phyloP scores from a whole-genome alignment of 306 rosid species.

The Ormosia emarginata region DNA sequence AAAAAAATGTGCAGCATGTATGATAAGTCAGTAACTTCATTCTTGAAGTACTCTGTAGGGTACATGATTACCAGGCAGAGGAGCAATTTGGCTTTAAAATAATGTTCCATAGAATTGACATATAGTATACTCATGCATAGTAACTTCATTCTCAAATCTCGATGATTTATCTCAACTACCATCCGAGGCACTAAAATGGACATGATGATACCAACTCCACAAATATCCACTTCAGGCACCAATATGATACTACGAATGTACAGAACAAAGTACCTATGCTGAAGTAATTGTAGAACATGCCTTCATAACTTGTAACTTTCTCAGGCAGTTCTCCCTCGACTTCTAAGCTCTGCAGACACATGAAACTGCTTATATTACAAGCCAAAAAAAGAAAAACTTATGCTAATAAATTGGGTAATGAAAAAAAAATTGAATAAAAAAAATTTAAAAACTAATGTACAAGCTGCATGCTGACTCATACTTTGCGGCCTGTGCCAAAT shows the following conservation, averaged over 20 bases:
- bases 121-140: slow-evolving; percentile 7
- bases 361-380: slow-evolving; percentile 17
- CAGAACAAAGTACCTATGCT: slow-evolving; percentile 70
- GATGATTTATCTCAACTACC: background rate
- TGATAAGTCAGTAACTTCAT: slow-evolving; percentile 2
- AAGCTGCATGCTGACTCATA: slow-evolving; percentile 3
- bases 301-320: slow-evolving; percentile 62
- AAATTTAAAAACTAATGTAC: background rate
- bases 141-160: slow-evolving; percentile 2
- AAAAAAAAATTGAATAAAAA: background rate
- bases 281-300: slow-evolving; percentile 93
- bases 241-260: slow-evolving; percentile 1
- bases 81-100: slow-evolving; percentile 4
- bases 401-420: background rate
- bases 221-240: background rate
- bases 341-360: slow-evolving; percentile 64
- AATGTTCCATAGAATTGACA: slow-evolving; percentile 1
- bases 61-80: slow-evolving; percentile 6
- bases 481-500: slow-evolving; percentile 15
- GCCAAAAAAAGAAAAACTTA: background rate
- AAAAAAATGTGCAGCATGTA: slow-evolving; percentile 3
- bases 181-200: background rate
- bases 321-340: slow-evolving; percentile 66
- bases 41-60: slow-evolving; percentile 8
- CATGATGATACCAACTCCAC: slow-evolving; percentile 15